phyloP scores from a whole-genome alignment of 2,329 filamentous ascomycete genomes.

The Botryotinia narcissicola region DNA sequence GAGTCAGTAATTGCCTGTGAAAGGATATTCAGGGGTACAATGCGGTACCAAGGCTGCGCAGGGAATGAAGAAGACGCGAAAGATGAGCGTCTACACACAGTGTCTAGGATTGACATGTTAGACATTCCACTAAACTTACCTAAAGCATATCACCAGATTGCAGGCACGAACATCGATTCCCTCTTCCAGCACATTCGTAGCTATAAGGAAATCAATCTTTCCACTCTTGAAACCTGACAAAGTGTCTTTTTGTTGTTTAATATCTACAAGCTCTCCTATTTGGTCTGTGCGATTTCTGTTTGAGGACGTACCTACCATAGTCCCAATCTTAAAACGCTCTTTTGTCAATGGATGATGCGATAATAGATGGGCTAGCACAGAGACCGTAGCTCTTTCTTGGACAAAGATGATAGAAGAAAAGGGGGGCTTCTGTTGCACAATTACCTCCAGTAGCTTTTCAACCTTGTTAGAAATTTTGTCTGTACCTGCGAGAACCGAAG shows the following conservation, averaged over 20 bases:
- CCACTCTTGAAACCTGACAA: slow-evolving; percentile 54
- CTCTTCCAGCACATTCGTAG: slow-evolving; percentile 62
- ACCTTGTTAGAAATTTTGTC: slow-evolving; percentile 60
- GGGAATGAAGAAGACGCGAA: neutral
- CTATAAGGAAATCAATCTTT: slow-evolving; percentile 53
- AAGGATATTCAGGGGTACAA: neutral
- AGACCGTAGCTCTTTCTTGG: slow-evolving; percentile 58
- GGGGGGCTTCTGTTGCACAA: slow-evolving; percentile 44
- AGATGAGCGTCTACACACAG: neutral
- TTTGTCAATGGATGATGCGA: slow-evolving; percentile 50
- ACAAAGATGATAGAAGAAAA: slow-evolving; percentile 64
- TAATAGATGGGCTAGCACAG: slow-evolving; percentile 51
- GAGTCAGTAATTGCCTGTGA: neutral
- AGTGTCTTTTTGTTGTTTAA: slow-evolving; percentile 39
- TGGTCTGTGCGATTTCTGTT: slow-evolving; percentile 41
- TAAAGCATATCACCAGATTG: slow-evolving; percentile 63
- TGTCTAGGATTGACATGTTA: neutral
- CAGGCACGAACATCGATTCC: slow-evolving; percentile 65
- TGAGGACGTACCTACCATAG: slow-evolving; percentile 55
- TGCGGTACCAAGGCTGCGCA: neutral
- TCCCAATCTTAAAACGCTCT: slow-evolving; percentile 50
- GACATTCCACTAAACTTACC: neutral
- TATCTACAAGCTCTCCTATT: slow-evolving; percentile 43
- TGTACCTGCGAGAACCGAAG: slow-evolving; percentile 52
- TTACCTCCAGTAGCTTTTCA: slow-evolving; percentile 52